Conservation (phyloP, 805 yeast genomes). For the Myxozyma vanderwaltii region DNA sequence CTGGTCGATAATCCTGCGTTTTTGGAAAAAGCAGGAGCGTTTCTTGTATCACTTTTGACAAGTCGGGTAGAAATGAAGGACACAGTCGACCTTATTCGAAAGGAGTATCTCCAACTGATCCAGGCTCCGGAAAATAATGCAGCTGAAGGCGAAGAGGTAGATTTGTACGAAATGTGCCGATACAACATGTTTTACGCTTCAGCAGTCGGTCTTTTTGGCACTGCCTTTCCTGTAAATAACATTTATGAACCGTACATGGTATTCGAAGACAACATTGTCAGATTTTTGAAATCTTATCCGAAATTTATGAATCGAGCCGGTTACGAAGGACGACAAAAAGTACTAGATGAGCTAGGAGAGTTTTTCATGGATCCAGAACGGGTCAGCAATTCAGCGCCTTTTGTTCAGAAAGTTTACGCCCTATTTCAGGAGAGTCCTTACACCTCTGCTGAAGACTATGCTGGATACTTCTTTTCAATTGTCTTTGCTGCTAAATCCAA, state of each 20-base stretch:
- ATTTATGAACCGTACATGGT: slow-evolving; percentile 10
- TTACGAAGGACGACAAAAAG: slow-evolving; percentile 18
- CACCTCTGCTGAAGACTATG: slow-evolving; percentile 13
- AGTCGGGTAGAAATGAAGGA: not conserved
- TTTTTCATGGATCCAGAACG: slow-evolving; percentile 7
- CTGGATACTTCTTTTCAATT: slow-evolving; percentile 24
- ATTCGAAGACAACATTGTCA: slow-evolving; percentile 23
- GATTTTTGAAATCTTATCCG: slow-evolving; percentile 20
- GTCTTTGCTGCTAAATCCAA: slow-evolving; percentile 27
- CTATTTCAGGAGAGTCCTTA: not conserved
- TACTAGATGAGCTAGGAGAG: slow-evolving; percentile 14
- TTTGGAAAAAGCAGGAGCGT: slow-evolving; percentile 1
- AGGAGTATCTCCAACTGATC: not conserved
- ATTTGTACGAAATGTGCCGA: slow-evolving; percentile 8
- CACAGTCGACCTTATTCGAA: not conserved
- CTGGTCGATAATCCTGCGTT: slow-evolving; percentile 1
- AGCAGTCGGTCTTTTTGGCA: slow-evolving; percentile 24
- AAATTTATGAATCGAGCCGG: slow-evolving; percentile 15
- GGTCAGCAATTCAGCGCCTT: slow-evolving; percentile 10
- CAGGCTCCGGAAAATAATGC: not conserved
- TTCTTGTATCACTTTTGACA: not conserved
- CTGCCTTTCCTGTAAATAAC: slow-evolving; percentile 18
- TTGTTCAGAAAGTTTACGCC: slow-evolving; percentile 3
- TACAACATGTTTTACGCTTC: slow-evolving; percentile 14
- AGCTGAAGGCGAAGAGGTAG: not conserved